Evolutionary conservation across 108 stramenopile genomes (phyloP).

Genomic region (Pseudonitzschia multistriata): DNA sequence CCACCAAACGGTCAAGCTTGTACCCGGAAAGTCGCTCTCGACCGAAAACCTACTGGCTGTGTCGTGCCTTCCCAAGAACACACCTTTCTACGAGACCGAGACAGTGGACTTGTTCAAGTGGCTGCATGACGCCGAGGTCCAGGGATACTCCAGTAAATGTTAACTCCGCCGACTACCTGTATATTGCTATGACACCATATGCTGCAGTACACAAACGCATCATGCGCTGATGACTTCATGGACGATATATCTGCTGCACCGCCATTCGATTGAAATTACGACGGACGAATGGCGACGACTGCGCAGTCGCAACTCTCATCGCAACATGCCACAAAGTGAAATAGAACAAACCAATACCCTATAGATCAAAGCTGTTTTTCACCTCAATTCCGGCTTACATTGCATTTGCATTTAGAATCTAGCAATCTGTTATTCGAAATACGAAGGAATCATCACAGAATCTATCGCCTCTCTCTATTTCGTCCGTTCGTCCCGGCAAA

Average conservation of each 20-base stretch:
- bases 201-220: not conserved
- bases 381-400: no score
- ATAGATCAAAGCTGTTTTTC: not conserved
- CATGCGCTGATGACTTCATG: not conserved
- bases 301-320: constrained; percentile 2
- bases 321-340: not conserved
- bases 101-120: constrained; percentile 17
- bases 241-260: not conserved
- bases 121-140: constrained; percentile 12
- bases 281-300: constrained; percentile 1
- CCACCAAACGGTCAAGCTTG: constrained; percentile 21
- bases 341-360: not conserved
- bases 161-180: not conserved
- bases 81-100: constrained; percentile 17
- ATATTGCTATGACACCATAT: not conserved
- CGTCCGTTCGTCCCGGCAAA: no score
- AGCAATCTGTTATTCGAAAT: no score
- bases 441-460: no score
- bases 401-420: no score
- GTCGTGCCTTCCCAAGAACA: constrained; percentile 23
- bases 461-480: no score
- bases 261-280: not conserved
- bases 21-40: not conserved
- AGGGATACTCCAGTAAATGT: constrained; percentile 12
- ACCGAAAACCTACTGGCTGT: constrained; percentile 24